A percentile compares a stretch with the other conserved stretches of the same genome.
Conservation (phyloP, 805 yeast genomes). For the Yarrowia osloensis region DNA sequence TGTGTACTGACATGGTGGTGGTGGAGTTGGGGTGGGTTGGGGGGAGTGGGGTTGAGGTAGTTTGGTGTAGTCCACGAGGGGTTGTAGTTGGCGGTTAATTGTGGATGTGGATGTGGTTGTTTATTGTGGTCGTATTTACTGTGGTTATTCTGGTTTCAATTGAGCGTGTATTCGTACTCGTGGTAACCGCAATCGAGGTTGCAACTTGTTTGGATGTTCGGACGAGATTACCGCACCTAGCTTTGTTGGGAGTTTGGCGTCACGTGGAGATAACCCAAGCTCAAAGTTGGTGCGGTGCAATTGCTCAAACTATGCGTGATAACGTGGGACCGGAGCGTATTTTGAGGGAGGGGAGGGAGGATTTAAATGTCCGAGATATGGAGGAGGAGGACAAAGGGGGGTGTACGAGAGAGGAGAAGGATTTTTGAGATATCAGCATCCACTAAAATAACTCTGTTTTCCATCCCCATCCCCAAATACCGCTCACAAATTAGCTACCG, state of each 20-base stretch:
- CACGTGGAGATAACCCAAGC: conserved; percentile 30
- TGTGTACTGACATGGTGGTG: conserved; percentile 27
- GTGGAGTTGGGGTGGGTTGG: too few species aligned
- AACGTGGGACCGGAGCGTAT: background rate
- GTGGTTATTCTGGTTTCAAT: too few species aligned
- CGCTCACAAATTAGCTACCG: too few species aligned
- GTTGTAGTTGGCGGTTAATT: background rate
- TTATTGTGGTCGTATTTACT: too few species aligned
- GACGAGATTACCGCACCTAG: background rate
- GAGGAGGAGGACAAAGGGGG: background rate
- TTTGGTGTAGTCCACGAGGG: too few species aligned
- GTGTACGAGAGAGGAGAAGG: background rate
- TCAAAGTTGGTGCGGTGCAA: conserved; percentile 25
- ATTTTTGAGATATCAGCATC: too few species aligned
- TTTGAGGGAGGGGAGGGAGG: background rate
- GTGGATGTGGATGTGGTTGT: background rate
- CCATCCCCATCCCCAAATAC: too few species aligned
- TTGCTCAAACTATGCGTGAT: conserved; percentile 30
- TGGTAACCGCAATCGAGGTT: too few species aligned
- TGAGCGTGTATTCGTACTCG: too few species aligned
- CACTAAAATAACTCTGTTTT: too few species aligned
- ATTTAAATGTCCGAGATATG: too few species aligned
- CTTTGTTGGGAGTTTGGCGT: conserved; percentile 27
- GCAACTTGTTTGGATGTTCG: too few species aligned
- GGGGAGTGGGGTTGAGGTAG: background rate